Conservation (phyloP, 2,329 filamentous ascomycete species). For the Venturia nashicola region DNA sequence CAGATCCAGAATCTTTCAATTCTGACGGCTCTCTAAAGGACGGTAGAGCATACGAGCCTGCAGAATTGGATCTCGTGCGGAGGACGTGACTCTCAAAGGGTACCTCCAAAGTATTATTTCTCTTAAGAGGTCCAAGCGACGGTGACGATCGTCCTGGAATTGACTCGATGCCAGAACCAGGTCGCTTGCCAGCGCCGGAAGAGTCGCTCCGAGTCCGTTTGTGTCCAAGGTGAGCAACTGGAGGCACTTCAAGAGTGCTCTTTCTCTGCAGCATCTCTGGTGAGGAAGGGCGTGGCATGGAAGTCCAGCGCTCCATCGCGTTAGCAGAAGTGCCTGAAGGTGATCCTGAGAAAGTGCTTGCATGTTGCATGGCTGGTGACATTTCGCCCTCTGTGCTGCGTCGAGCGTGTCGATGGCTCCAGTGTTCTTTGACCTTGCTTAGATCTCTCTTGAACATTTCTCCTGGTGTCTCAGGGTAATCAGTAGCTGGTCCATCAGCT, state of each 20-base stretch:
- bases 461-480: conserved; percentile 46
- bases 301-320: background rate
- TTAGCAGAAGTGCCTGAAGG: background rate
- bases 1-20: background rate
- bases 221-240: background rate
- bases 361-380: background rate
- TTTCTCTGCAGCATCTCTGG: background rate
- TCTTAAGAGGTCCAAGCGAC: background rate
- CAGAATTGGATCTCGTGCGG: background rate
- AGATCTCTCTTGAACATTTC: conserved; percentile 22
- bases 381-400: background rate
- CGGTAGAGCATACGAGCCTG: background rate
- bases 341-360: background rate
- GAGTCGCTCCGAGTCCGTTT: background rate
- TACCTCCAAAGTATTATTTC: background rate
- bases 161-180: background rate
- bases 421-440: background rate
- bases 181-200: background rate
- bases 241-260: background rate
- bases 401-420: background rate
- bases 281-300: background rate
- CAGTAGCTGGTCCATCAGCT: conserved; percentile 32
- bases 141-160: background rate
- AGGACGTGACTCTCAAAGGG: background rate
- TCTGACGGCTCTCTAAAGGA: background rate